Evolutionary conservation across 2,329 filamentous ascomycete genomes (phyloP), one percentile per base, ranked within the genome.

Genomic region (Fusarium fujikuroi): DNA sequence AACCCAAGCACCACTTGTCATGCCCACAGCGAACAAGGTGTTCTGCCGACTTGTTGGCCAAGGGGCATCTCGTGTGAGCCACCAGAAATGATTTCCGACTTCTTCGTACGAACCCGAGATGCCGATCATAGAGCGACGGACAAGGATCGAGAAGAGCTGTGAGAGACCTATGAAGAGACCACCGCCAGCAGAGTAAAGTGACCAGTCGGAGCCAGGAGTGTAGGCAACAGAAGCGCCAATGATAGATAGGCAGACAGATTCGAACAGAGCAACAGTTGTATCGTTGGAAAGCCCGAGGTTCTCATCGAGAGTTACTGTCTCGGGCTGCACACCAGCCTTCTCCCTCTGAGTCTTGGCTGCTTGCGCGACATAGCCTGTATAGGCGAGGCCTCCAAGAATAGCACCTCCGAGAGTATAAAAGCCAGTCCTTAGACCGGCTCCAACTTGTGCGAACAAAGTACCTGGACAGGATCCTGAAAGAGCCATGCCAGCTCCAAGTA

Each of bases 401-500:
- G 85, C 87, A 11, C 91, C 91, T 1, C 81, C 80, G 4, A 92
- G 80, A 0, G 87, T 86, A 60, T 84, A 87, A 43, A 85, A 78
- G 0, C 89, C 89, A 0, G 87, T 85, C 5, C 77, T 80, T 6
- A 90, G 82, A 3, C 88, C 87, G 18, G 86, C 82, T 4, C 86
- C 90, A 16, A 89, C 76, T 79, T 93, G 91, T 0, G 88, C 86
- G 54, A 92, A 85, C 10, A 92, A 85, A 1, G 90, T 92, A 1
- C 91, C 91, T 0, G 91, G 90, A 66, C 91, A 92, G 1, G 90
- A 87, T 14, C 90, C 90, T 0, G 90, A 87, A 21, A 92, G 81
- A 10, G 89, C 86, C 90, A 93, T 92, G 62, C 91, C 91, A n/a
- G 86, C 79, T 40, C 91, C 91, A 32, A 92, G 85, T 6, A 92